Evolutionary conservation across 257 asterid genomes (phyloP).

Genomic region (Nicotiana attenuata): DNA sequence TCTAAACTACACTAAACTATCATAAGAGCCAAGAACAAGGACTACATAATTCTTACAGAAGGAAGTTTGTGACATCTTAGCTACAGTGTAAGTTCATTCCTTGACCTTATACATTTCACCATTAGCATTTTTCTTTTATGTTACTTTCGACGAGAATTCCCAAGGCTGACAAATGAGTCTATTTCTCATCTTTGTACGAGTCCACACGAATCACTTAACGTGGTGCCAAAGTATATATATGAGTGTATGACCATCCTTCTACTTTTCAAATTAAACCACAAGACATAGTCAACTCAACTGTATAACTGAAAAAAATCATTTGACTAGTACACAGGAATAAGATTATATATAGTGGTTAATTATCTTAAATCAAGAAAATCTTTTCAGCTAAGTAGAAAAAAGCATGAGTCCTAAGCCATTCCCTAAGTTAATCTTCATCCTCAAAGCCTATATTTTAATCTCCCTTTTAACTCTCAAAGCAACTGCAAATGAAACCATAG

Average conservation of each 20-base stretch:
- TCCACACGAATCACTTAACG: neutral
- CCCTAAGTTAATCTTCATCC: neutral
- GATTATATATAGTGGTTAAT: neutral
- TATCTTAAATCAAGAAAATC: neutral
- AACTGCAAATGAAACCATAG: slow-evolving; percentile 10
- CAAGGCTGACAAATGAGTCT: neutral
- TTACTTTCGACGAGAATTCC: neutral
- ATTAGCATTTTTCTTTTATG: neutral
- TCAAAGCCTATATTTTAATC: neutral
- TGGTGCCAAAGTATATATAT: neutral
- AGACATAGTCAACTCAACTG: neutral
- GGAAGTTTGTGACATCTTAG: no score
- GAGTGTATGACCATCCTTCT: neutral
- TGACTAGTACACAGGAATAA: neutral
- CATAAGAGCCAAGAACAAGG: no score
- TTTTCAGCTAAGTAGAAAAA: neutral
- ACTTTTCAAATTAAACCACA: neutral
- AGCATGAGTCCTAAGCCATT: slow-evolving; percentile 1
- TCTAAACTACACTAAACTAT: no score
- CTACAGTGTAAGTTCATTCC: no score
- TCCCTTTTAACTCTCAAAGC: slow-evolving; percentile 2
- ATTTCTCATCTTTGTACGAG: neutral
- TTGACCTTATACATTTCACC: neutral
- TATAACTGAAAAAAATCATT: neutral
- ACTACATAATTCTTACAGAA: no score